Evolutionary conservation across 257 asterid genomes (phyloP).

Genomic region (Linderniella brevidens): DNA sequence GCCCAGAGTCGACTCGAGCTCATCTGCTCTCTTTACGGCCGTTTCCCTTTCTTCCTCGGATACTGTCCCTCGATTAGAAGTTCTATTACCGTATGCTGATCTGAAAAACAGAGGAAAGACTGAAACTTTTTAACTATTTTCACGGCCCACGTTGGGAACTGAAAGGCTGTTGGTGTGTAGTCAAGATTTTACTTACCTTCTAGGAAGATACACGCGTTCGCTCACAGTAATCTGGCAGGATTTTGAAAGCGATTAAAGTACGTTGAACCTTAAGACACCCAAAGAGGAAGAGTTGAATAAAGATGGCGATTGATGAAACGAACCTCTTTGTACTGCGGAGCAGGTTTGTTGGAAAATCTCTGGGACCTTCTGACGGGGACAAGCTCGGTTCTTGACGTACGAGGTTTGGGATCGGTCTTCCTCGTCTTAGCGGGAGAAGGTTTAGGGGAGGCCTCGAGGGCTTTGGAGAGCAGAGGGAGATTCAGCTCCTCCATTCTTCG

Average conservation of each 20-base stretch:
- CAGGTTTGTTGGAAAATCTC: slow-evolving; percentile 42
- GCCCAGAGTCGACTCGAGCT: slow-evolving; percentile 35
- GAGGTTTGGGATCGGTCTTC: slow-evolving; percentile 62
- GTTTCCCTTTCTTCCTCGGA: slow-evolving; percentile 53
- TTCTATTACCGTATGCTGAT: slow-evolving; percentile 26
- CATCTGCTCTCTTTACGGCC: slow-evolving; percentile 51
- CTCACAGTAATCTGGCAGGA: slow-evolving; percentile 49
- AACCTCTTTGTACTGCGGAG: slow-evolving; percentile 62
- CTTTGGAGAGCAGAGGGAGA: slow-evolving; percentile 64
- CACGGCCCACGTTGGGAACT: background rate
- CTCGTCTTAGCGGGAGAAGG: slow-evolving; percentile 44
- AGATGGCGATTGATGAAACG: background rate
- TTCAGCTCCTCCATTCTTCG: slow-evolving; percentile 70
- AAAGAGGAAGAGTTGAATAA: background rate
- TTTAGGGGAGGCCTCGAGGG: slow-evolving; percentile 54
- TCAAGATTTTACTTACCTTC: slow-evolving; percentile 43
- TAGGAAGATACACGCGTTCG: slow-evolving; percentile 51
- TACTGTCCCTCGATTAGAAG: slow-evolving; percentile 44
- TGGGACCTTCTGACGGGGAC: slow-evolving; percentile 70
- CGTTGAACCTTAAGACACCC: background rate
- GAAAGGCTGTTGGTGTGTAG: background rate
- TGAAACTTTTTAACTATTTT: too few relatives aligned
- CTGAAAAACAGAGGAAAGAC: slow-evolving; percentile 15
- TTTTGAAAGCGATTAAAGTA: slow-evolving; percentile 2
- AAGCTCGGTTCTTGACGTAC: slow-evolving; percentile 44